Evolutionary conservation across 2,329 filamentous ascomycete species (phyloP).

Genomic region (Magnaporthales sp.): DNA sequence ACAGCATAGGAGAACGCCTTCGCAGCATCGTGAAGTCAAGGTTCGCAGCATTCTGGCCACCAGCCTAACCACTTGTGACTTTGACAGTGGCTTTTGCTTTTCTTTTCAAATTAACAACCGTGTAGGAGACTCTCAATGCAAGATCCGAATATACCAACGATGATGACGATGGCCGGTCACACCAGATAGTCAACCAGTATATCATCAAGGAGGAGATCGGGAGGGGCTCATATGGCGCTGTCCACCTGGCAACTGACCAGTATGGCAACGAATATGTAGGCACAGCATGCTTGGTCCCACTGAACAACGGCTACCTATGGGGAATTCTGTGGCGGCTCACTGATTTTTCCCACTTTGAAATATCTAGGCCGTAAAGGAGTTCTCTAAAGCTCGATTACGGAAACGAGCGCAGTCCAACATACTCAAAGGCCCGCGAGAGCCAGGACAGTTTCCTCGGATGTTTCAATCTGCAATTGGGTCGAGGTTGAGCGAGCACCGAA

Average conservation of each 20-base stretch:
- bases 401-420: slow-evolving; percentile 88
- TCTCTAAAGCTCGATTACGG: slow-evolving; percentile 84
- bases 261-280: slow-evolving; percentile 87
- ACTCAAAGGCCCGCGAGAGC: slow-evolving; percentile 28
- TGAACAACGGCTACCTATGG: no score
- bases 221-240: slow-evolving; percentile 89
- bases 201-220: slow-evolving; percentile 91
- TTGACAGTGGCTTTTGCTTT: background rate
- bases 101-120: background rate
- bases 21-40: slow-evolving; percentile 49
- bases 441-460: background rate
- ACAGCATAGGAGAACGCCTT: slow-evolving; percentile 49
- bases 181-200: slow-evolving; percentile 93
- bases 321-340: background rate
- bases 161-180: slow-evolving; percentile 68
- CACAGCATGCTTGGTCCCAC: background rate
- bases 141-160: slow-evolving; percentile 80
- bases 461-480: background rate
- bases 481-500: slow-evolving; percentile 1
- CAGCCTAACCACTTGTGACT: no score
- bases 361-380: slow-evolving; percentile 84
- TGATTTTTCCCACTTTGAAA: slow-evolving; percentile 10
- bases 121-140: slow-evolving; percentile 86
- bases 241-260: slow-evolving; percentile 84
- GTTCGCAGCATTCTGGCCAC: slow-evolving; percentile 21